A percentile compares a stretch with the other conserved stretches of the same genome.
Conservation (phyloP, 129 eudicot species). For the Lactuca sativa region DNA sequence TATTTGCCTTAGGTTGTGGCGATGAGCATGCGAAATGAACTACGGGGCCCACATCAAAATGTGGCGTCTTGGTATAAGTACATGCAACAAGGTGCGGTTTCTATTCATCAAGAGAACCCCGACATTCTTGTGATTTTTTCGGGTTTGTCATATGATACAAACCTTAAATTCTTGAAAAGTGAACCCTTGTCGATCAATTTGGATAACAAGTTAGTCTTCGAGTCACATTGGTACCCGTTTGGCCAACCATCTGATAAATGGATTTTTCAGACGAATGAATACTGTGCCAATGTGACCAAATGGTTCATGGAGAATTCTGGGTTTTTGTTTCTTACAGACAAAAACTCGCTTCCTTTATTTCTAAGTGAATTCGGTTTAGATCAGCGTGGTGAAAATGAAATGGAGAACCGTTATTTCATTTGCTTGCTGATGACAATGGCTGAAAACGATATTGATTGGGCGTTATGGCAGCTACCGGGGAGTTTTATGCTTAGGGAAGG, state of each 20-base stretch:
- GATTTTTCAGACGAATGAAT: constrained; percentile 48
- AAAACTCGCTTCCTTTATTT: constrained; percentile 48
- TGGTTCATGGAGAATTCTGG: constrained; percentile 40
- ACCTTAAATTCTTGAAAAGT: constrained; percentile 53
- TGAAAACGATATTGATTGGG: constrained; percentile 71
- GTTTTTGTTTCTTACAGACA: constrained; percentile 31
- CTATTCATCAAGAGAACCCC: constrained; percentile 51
- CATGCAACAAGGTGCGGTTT: constrained; percentile 50
- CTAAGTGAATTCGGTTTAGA: constrained; percentile 69
- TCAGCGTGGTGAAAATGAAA: constrained; percentile 49
- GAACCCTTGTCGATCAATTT: constrained; percentile 32
- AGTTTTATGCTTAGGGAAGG: constrained; percentile 68
- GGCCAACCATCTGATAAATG: constrained; percentile 42
- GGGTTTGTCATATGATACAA: constrained; percentile 47
- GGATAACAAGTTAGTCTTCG: constrained; percentile 54
- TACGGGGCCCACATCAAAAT: constrained; percentile 56
- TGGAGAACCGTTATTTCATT: constrained; percentile 51
- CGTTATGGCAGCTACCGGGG: constrained; percentile 68
- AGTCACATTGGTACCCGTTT: constrained; percentile 76
- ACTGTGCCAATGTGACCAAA: constrained; percentile 42
- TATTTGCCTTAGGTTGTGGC: constrained; percentile 53
- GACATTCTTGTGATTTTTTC: constrained; percentile 59
- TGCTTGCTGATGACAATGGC: constrained; percentile 56
- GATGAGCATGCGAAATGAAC: constrained; percentile 74
- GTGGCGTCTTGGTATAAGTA: constrained; percentile 51